A percentile compares a stretch with the other conserved stretches of the same genome.
Evolutionary conservation across 306 rosid species (phyloP).

Genomic region (Betula pendula): DNA sequence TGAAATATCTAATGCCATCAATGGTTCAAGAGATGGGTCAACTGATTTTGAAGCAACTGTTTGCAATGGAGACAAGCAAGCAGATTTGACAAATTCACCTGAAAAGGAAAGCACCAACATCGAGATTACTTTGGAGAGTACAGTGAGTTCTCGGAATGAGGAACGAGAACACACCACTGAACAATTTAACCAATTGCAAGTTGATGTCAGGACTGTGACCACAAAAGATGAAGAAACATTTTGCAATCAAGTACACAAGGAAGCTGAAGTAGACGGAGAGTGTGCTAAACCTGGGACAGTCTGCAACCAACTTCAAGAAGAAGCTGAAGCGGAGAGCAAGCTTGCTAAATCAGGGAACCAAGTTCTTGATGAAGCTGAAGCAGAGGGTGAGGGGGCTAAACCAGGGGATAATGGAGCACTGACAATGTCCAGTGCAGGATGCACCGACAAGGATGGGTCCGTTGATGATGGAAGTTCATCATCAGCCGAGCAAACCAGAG

Average conservation of each 20-base stretch:
- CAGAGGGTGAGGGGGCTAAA: constrained; percentile 31
- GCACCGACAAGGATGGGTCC: constrained; percentile 39
- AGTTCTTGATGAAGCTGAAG: constrained; percentile 33
- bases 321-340: background rate
- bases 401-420: constrained; percentile 34
- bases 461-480: constrained; percentile 46
- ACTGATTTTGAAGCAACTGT: constrained; percentile 57
- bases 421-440: constrained; percentile 26
- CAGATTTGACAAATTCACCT: constrained; percentile 36
- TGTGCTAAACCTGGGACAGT: background rate
- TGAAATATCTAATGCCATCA: constrained; percentile 53
- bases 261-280: background rate
- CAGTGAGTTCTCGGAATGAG: constrained; percentile 39
- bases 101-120: constrained; percentile 37
- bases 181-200: constrained; percentile 26
- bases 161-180: constrained; percentile 38
- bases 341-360: constrained; percentile 4
- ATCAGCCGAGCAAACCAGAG: constrained; percentile 25
- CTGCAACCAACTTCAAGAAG: constrained; percentile 6
- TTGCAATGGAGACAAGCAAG: constrained; percentile 58
- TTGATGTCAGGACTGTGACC: constrained; percentile 35
- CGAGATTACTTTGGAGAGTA: constrained; percentile 44
- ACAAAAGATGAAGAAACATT: constrained; percentile 35
- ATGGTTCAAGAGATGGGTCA: constrained; percentile 60
- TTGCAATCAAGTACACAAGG: constrained; percentile 8